Evolutionary conservation across 2,329 filamentous ascomycete species (phyloP).

Genomic region (Penicillium oxalicum): DNA sequence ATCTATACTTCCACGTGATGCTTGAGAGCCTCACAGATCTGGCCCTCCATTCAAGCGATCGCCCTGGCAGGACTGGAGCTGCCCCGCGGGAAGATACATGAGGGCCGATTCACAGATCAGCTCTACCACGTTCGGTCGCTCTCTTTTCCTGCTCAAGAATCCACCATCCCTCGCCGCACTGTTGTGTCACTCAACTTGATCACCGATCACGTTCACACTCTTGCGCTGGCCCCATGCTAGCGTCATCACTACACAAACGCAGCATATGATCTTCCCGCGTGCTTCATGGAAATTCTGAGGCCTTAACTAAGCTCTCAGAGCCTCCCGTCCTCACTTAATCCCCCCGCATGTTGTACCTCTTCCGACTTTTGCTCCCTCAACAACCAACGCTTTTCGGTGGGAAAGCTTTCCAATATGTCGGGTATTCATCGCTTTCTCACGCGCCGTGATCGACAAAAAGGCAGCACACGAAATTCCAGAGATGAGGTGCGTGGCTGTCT

Average conservation of each 20-base stretch:
- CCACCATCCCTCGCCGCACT: not conserved
- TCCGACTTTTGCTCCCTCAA: slow-evolving; percentile 1
- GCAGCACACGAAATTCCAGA: slow-evolving; percentile 26
- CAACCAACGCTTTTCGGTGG: slow-evolving; percentile 2
- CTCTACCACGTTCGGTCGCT: slow-evolving; percentile 11
- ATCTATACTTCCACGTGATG: too few species aligned
- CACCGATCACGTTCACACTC: not conserved
- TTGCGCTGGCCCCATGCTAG: slow-evolving; percentile 4
- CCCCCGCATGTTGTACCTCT: slow-evolving; percentile 23
- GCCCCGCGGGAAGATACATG: slow-evolving; percentile 13
- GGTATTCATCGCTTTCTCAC: slow-evolving; percentile 40
- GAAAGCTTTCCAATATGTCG: slow-evolving; percentile 27
- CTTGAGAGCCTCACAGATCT: not conserved
- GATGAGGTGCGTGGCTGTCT: slow-evolving; percentile 25
- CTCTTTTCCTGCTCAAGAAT: slow-evolving; percentile 5
- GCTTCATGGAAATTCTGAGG: slow-evolving; percentile 23
- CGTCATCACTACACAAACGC: slow-evolving; percentile 13
- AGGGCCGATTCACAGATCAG: slow-evolving; percentile 12
- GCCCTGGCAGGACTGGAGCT: not conserved
- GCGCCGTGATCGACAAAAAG: slow-evolving; percentile 32
- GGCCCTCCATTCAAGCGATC: not conserved
- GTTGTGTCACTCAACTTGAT: not conserved
- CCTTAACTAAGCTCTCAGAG: slow-evolving; percentile 20
- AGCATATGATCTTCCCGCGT: slow-evolving; percentile 21
- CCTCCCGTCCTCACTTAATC: slow-evolving; percentile 6